phyloP scores from a whole-genome alignment of 2,329 filamentous ascomycete genomes.

The Fusarium sp. region DNA sequence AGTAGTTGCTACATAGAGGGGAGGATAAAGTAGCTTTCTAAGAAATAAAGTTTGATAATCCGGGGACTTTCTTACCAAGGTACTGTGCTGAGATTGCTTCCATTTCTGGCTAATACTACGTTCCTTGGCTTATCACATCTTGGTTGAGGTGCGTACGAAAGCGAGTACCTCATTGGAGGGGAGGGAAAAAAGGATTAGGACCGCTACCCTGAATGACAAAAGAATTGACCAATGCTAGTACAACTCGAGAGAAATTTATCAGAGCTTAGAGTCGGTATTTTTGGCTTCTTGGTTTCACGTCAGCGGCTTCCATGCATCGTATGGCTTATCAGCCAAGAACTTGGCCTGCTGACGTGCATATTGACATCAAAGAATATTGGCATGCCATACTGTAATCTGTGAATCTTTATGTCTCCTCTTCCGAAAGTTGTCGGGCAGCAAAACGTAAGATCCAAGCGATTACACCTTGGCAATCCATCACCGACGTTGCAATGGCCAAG shows the following conservation, averaged over 20 bases:
- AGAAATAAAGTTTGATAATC: not conserved
- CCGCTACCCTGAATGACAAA: not conserved
- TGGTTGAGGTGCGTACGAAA: not conserved
- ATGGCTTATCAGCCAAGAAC: not conserved
- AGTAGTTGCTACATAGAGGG: not conserved
- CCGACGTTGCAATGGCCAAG: not conserved
- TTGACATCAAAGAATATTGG: too few species aligned
- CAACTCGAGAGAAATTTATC: too few species aligned
- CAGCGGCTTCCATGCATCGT: accelerated
- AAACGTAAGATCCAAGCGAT: too few species aligned
- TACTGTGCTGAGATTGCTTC: too few species aligned
- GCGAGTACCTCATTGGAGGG: not conserved
- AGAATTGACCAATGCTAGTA: too few species aligned
- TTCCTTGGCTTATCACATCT: not conserved
- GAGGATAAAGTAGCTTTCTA: accelerated
- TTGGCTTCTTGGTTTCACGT: accelerated
- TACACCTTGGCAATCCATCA: not conserved
- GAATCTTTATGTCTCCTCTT: too few species aligned
- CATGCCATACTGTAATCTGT: too few species aligned
- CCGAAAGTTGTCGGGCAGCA: not conserved
- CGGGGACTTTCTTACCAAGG: too few species aligned
- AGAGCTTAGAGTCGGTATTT: not conserved
- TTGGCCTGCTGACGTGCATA: not conserved
- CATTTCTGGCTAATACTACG: not conserved
- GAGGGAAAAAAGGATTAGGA: not conserved